Conservation (phyloP, 768 basidiomycete genomes). For the Suillus lakei region DNA sequence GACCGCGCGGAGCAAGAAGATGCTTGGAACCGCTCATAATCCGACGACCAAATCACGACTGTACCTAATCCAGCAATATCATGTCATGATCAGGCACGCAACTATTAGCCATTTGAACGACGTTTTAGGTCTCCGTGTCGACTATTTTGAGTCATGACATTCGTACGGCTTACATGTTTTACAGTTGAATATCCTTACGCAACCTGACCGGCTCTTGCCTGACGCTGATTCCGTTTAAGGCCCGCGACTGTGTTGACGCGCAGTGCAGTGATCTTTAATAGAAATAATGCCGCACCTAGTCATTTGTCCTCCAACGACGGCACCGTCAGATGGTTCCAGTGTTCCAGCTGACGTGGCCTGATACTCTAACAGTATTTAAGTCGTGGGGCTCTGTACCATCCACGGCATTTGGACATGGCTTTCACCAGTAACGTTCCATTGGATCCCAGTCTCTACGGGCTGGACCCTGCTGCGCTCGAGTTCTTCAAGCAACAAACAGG, state of each 20-base stretch:
- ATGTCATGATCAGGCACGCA: not conserved
- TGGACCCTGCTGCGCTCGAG: constrained; percentile 14
- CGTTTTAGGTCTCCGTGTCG: not conserved
- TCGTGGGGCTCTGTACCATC: no score
- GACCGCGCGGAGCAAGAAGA: not conserved
- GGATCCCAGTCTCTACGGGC: constrained; percentile 22
- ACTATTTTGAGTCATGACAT: not conserved
- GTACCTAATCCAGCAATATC: not conserved
- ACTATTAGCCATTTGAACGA: not conserved
- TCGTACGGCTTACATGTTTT: not conserved
- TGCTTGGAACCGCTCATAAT: not conserved
- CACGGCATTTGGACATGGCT: not conserved
- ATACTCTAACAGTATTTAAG: not conserved
- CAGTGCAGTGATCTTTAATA: not conserved
- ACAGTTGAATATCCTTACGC: no score
- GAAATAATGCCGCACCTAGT: not conserved
- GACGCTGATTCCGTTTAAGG: not conserved
- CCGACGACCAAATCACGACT: not conserved
- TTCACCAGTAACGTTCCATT: not conserved
- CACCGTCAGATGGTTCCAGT: not conserved
- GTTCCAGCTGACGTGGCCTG: not conserved
- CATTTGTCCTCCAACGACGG: not conserved
- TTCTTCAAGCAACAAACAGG: constrained; percentile 37
- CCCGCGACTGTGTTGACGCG: not conserved
- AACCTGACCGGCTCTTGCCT: not conserved